A percentile compares a stretch with the other conserved stretches of the same genome.
Conservation (phyloP, 371 early-diverging fungal species). For the Syncephalis fuscata region DNA sequence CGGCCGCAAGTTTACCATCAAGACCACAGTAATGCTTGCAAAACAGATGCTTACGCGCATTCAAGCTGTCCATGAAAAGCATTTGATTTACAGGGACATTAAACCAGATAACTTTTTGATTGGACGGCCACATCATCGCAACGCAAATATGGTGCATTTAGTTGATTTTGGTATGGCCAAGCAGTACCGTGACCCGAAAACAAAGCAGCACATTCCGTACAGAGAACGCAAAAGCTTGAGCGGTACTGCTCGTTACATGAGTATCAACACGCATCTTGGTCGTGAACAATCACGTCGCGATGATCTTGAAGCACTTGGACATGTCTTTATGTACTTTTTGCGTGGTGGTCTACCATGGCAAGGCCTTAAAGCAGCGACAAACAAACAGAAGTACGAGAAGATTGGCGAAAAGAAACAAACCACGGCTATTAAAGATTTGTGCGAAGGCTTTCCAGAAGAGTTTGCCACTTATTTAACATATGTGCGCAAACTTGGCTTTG, state of each 20-base stretch:
- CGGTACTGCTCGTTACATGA: constrained; percentile 97
- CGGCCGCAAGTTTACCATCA: constrained; percentile 72
- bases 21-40: constrained; percentile 93
- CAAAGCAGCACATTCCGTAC: constrained; percentile 87
- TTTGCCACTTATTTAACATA: constrained; percentile 85
- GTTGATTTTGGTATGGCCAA: constrained; percentile 98
- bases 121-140: constrained; percentile 51
- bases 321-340: constrained; percentile 98
- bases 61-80: constrained; percentile 91
- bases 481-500: constrained; percentile 86
- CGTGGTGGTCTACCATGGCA: constrained; percentile 99
- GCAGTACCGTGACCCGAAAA: constrained; percentile 86
- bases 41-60: constrained; percentile 92
- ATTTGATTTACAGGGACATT: constrained; percentile 97
- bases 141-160: constrained; percentile 48
- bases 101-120: constrained; percentile 99
- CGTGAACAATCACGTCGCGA: constrained; percentile 96
- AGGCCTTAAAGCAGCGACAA: constrained; percentile 94
- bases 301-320: constrained; percentile 97
- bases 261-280: constrained; percentile 92
- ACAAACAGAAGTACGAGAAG: constrained; percentile 97
- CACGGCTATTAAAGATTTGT: constrained; percentile 83
- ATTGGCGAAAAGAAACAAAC: constrained; percentile 97
- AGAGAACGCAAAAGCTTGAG: constrained; percentile 81
- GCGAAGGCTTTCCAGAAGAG: constrained; percentile 86